Conservation (phyloP, 2,329 filamentous ascomycete species). For the Cytospora chrysosperma region DNA sequence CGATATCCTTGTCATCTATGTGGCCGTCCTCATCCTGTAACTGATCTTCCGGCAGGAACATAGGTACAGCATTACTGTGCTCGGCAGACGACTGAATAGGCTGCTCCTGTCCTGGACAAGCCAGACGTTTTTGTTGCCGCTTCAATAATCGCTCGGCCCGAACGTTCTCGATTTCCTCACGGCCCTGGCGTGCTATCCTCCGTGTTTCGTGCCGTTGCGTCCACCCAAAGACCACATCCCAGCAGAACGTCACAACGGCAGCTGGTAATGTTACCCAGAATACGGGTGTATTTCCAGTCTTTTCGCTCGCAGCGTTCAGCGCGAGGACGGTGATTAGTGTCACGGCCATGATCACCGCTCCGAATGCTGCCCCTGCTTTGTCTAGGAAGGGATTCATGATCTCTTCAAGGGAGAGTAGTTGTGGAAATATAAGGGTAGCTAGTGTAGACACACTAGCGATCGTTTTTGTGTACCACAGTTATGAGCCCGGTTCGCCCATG, state of each 20-base stretch:
- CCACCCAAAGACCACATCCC: slow-evolving; percentile 67
- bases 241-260: slow-evolving; percentile 66
- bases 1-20: slow-evolving; percentile 26
- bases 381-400: slow-evolving; percentile 76
- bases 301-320: slow-evolving; percentile 60
- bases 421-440: no score
- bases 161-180: slow-evolving; percentile 46
- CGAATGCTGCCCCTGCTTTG: slow-evolving; percentile 63
- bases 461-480: no score
- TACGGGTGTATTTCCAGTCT: slow-evolving; percentile 53
- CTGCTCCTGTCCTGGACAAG: slow-evolving; percentile 3
- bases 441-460: no score
- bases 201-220: slow-evolving; percentile 60
- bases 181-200: slow-evolving; percentile 57
- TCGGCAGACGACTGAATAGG: no score
- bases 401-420: slow-evolving; percentile 65
- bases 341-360: slow-evolving; percentile 63
- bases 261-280: slow-evolving; percentile 70
- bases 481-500: no score
- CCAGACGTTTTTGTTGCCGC: slow-evolving; percentile 32
- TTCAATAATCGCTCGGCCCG: slow-evolving; percentile 39
- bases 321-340: slow-evolving; percentile 66
- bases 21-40: slow-evolving; percentile 18
- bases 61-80: neutral
- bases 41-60: neutral